Percentiles rank a stretch among this genome's conserved stretches.
phyloP scores from a whole-genome alignment of 805 yeast species.

The Suhomyces pyralidae region DNA sequence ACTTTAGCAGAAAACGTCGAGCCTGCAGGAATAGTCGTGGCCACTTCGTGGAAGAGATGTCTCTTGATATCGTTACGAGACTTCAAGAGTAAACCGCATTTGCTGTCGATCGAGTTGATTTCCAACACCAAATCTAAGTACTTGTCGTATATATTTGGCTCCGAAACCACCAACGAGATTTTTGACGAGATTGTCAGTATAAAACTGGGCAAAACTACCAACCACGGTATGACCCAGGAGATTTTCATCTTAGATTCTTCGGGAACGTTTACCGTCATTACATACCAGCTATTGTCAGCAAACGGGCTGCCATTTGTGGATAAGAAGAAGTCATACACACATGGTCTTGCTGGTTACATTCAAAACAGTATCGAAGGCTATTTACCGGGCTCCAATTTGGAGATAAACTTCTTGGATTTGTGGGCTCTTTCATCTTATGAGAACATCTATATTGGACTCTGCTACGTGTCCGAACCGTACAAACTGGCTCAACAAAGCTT shows the following conservation, averaged over 20 bases:
- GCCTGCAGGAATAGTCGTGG: slow-evolving; percentile 69
- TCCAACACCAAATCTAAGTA: slow-evolving; percentile 4
- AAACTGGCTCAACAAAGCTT: slow-evolving; percentile 20
- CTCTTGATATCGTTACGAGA: slow-evolving; percentile 63
- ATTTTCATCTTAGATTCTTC: slow-evolving; percentile 45
- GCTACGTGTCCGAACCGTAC: slow-evolving; percentile 17
- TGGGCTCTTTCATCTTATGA: slow-evolving; percentile 41
- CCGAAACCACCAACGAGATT: slow-evolving; percentile 11
- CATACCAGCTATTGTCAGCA: slow-evolving; percentile 27
- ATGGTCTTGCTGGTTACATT: slow-evolving; percentile 27
- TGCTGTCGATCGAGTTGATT: slow-evolving; percentile 34
- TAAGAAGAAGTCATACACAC: slow-evolving; percentile 25
- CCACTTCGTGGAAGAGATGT: slow-evolving; percentile 70
- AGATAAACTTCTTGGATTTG: slow-evolving; percentile 60
- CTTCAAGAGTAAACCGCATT: slow-evolving; percentile 57
- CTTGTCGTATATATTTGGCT: slow-evolving; percentile 8
- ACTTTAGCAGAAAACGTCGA: slow-evolving; percentile 58
- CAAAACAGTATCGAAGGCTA: slow-evolving; percentile 40
- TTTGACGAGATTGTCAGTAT: slow-evolving; percentile 56
- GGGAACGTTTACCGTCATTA: slow-evolving; percentile 36
- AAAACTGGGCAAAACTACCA: slow-evolving; percentile 49
- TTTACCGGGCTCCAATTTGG: slow-evolving; percentile 43
- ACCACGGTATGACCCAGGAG: slow-evolving; percentile 45
- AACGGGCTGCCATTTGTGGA: slow-evolving; percentile 27
- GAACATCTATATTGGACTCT: slow-evolving; percentile 43